phyloP scores from a whole-genome alignment of 176 grass and related monocot species.

The Triticum timopheevii region DNA sequence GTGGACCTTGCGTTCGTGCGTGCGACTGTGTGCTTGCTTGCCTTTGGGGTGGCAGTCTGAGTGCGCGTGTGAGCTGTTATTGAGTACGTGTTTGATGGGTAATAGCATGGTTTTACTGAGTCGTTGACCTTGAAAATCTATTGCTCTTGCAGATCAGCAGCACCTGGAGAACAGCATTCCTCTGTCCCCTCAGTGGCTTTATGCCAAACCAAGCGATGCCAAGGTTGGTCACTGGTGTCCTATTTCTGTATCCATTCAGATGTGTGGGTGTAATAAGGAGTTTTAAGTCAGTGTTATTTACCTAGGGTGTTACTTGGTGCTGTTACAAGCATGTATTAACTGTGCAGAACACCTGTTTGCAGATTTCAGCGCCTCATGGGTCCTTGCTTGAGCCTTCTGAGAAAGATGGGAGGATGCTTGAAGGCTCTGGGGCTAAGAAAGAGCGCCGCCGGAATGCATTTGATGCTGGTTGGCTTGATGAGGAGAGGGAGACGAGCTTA shows the following conservation, averaged over 20 bases:
- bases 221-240: conserved; percentile 49
- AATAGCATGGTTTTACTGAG: neutral
- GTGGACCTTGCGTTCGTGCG: neutral
- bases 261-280: neutral
- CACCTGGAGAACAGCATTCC: conserved; percentile 82
- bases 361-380: conserved; percentile 42
- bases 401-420: conserved; percentile 60
- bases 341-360: neutral
- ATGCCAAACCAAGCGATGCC: conserved; percentile 73
- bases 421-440: conserved; percentile 73
- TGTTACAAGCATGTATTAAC: neutral
- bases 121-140: conserved; percentile 36
- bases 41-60: conserved; percentile 3
- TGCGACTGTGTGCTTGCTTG: neutral
- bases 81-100: neutral
- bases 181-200: conserved; percentile 97
- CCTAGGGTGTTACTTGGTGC: neutral
- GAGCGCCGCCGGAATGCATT: conserved; percentile 53
- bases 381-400: conserved; percentile 53
- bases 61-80: neutral
- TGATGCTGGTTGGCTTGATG: conserved; percentile 91
- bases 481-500: conserved; percentile 92
- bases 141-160: conserved; percentile 63
- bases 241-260: neutral
- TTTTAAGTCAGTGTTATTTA: neutral